Evolutionary conservation across 768 basidiomycete species (phyloP).

Genomic region (Cyclocybe aegerita): DNA sequence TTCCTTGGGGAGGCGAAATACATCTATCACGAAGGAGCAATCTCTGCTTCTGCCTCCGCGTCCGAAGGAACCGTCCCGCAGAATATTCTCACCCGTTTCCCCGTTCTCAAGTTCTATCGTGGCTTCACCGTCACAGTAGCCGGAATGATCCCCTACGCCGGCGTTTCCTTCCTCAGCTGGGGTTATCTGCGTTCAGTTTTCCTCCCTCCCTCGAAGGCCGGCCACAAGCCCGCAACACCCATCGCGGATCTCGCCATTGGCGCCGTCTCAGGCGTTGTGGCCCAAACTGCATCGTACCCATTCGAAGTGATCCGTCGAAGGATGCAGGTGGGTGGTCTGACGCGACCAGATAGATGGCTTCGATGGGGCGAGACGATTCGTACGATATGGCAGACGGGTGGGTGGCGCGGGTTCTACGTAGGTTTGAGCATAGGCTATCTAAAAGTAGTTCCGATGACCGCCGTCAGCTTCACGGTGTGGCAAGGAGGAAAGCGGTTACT

Average conservation of each 20-base stretch:
- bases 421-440: slow-evolving; percentile 90
- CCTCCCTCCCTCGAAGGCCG: slow-evolving; percentile 42
- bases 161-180: slow-evolving; percentile 93
- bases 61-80: slow-evolving; percentile 16
- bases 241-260: slow-evolving; percentile 79
- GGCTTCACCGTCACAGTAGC: slow-evolving; percentile 92
- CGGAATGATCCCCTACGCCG: slow-evolving; percentile 96
- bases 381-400: slow-evolving; percentile 63
- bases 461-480: slow-evolving; percentile 92
- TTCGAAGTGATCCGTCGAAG: slow-evolving; percentile 90
- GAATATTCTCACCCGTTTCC: slow-evolving; percentile 57
- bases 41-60: slow-evolving; percentile 22
- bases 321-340: slow-evolving; percentile 94
- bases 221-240: slow-evolving; percentile 37
- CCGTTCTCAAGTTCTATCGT: slow-evolving; percentile 90
- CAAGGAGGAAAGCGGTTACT: slow-evolving; percentile 68
- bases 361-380: slow-evolving; percentile 78
- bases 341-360: slow-evolving; percentile 73
- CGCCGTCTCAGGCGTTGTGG: slow-evolving; percentile 79
- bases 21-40: slow-evolving; percentile 70
- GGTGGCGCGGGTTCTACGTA: slow-evolving; percentile 88
- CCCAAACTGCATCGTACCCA: slow-evolving; percentile 91
- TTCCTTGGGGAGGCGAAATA: slow-evolving; percentile 54
- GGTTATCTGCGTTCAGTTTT: slow-evolving; percentile 68
- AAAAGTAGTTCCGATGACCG: slow-evolving; percentile 96